These are phyloP conservation scores for Saitozyma podzolica DNA, from an alignment of 768 basidiomycete species.

Conservation along the genomic window DNA sequence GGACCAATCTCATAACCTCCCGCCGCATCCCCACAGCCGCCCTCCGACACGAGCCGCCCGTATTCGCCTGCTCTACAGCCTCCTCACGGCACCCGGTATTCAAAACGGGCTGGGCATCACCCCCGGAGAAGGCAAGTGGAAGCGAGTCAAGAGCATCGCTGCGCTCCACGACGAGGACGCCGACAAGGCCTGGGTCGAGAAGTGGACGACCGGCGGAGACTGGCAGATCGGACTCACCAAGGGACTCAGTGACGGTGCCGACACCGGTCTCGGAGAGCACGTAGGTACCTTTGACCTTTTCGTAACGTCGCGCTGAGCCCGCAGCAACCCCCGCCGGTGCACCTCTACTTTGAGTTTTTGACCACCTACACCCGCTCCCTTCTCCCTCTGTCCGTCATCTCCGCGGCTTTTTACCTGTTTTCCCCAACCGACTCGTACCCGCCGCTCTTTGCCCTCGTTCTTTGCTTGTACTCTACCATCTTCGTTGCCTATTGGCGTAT, in stretches of 20 bases:
- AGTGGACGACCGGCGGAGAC: slow-evolving; percentile 56
- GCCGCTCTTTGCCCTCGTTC: slow-evolving; percentile 68
- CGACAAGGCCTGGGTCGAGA: slow-evolving; percentile 39
- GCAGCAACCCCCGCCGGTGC: slow-evolving; percentile 44
- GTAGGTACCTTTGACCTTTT: slow-evolving; percentile 23
- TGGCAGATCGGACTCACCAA: slow-evolving; percentile 40
- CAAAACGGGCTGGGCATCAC: slow-evolving; percentile 85
- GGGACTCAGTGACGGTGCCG: slow-evolving; percentile 26
- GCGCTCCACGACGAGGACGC: slow-evolving; percentile 73
- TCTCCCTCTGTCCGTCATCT: slow-evolving; percentile 70
- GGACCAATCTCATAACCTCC: slow-evolving; percentile 52
- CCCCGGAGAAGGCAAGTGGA: slow-evolving; percentile 71
- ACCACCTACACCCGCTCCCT: slow-evolving; percentile 79
- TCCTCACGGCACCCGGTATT: slow-evolving; percentile 57
- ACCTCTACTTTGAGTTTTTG: slow-evolving; percentile 76
- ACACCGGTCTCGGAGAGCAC: slow-evolving; percentile 30
- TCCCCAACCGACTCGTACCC: slow-evolving; percentile 63
- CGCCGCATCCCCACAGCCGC: slow-evolving; percentile 58
- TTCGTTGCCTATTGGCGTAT: slow-evolving; percentile 94
- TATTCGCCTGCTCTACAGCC: slow-evolving; percentile 39
- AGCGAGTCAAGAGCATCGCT: slow-evolving; percentile 76
- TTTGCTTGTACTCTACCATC: slow-evolving; percentile 78
- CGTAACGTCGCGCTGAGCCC: background rate
- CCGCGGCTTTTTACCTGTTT: slow-evolving; percentile 65
- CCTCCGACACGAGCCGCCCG: slow-evolving; percentile 60